Evolutionary conservation across 441 rosid genomes (phyloP), one percentile per base, ranked within the genome.

Genomic region (Aleurites moluccanus): DNA sequence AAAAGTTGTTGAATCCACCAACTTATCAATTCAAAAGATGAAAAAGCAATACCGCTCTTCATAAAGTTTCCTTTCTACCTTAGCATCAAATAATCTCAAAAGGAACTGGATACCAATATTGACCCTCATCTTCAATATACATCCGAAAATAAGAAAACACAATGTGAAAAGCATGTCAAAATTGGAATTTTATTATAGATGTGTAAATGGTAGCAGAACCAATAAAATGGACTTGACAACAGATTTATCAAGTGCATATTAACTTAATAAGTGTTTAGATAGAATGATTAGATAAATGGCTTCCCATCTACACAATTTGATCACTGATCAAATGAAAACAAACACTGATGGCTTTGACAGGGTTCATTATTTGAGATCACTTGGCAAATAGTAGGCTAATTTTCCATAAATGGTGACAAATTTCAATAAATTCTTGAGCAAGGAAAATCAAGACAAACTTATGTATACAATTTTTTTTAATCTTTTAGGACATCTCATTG

Each of bases 51-150:
- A 14, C 69, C 69, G 23, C 52, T 38, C 40, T 10, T 16, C 18
- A 65, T 42, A 21, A 65, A 65, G 69, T 23, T 65, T 65, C 20
- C 52, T 65, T 65, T 42, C 28, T 42, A 42, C 30, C 30, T 42
- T 21, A 1, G 18, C 16, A 50, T 50, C 20, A 56, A 20, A 56
- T 14, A 6, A 56, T 23, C 14, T 27, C 61, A n/a, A 56, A 23
- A 23, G 30, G 27, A 55, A 9, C 61, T 56, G 23, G 21, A 56
- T 7, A 56, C 23, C 57, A 53, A 18, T 0, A 53, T 53, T 23
- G 4, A 1, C 13, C 28, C 1, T 23, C 28, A 13, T 49, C 53
- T n/a, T 21, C 61, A 18, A 35, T 35, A 2, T 35, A 35, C 38
- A 35, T 35, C 38, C 5, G 38, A 35, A 35, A 35, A 35, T 35